Percentiles rank a stretch among this genome's conserved stretches.
Evolutionary conservation across 2,329 filamentous ascomycete genomes (phyloP).

Genomic region (Colletotrichum orchidophilum): DNA sequence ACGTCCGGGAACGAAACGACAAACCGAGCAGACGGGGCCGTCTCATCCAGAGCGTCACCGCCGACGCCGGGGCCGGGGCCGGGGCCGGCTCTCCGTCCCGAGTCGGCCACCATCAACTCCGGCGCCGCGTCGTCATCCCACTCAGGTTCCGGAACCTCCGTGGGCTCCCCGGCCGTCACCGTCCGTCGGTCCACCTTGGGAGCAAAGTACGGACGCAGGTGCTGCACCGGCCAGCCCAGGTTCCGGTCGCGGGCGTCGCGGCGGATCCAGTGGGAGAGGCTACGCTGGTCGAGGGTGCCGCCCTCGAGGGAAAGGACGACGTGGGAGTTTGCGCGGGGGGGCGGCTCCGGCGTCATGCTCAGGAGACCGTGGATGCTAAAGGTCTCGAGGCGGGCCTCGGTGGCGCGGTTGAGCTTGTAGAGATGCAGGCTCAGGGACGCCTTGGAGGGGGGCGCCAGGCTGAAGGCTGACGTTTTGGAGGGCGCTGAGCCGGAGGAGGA

Average conservation of each 20-base stretch:
- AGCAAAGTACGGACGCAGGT: conserved; percentile 31
- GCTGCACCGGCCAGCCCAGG: conserved; percentile 36
- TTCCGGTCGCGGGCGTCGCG: conserved; percentile 52
- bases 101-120: neutral
- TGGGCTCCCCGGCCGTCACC: neutral
- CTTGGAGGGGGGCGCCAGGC: conserved; percentile 56
- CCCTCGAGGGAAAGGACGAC: conserved; percentile 50
- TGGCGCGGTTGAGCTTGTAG: conserved; percentile 35
- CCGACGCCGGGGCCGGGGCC: too few relatives aligned
- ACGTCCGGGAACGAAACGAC: conserved; percentile 43
- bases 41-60: conserved; percentile 13
- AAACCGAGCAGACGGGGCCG: conserved; percentile 39
- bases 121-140: conserved; percentile 8
- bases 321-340: conserved; percentile 37
- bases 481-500: conserved; percentile 54
- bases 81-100: neutral
- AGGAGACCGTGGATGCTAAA: conserved; percentile 31
- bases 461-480: conserved; percentile 51
- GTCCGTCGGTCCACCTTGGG: conserved; percentile 3
- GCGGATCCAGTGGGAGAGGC: conserved; percentile 49
- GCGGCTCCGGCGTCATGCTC: conserved; percentile 31
- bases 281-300: conserved; percentile 39
- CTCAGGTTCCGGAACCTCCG: neutral
- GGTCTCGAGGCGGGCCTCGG: conserved; percentile 38
- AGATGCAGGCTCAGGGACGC: conserved; percentile 35